Base-by-base conservation (phyloP, 257 asterid species). In the Lycium ferocissimum region DNA sequence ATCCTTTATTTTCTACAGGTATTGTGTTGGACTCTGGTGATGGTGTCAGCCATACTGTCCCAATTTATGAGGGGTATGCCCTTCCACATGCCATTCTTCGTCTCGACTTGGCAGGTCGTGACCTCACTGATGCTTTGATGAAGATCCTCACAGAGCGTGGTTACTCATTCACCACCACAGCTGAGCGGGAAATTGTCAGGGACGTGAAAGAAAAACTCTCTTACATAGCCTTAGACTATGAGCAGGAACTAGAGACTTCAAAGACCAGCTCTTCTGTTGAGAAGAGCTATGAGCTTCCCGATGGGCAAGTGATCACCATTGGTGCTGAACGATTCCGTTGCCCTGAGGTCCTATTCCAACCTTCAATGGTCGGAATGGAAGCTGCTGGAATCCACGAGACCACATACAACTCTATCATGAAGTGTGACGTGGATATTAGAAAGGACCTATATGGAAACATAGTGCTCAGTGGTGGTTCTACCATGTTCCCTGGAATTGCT, bases 271-370 rank as follows among this genome's bases (percentile, higher is more conserved):
- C 90, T 87, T 59, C 88, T 15, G 87, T 81, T 7, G 92, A 89
- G 86, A 87, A 86, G 89, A 89, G 86, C 84, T 89, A 87, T 47
- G 92, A 89, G 58, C 84, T 89, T 26, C 90, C 92, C 4, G 92
- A 89, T 82, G 92, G 92, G 43, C 90, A 89, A 82, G 86, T 89
- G 43, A 89, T 89, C 80, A 89, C 92, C 76, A 87, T 89, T 8
- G 92, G 90, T 14, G 78, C 84, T 81, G 92, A 89, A 83, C 86
- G 90, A 18, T 89, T 89, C 90, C 84, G 90, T n/a, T 89, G 92
- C 85, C 90, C 92, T 49, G 92, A 89, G 86, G 92, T 89, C 75
- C 89, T 89, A 49, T 89, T 89, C 92, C 92, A 89, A 85, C 92
- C 92, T 1, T 85, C 90, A 53, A 62, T 89, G 70, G 84, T 89